Conservation (phyloP, 768 basidiomycete species). For the Serendipita sp. region DNA sequence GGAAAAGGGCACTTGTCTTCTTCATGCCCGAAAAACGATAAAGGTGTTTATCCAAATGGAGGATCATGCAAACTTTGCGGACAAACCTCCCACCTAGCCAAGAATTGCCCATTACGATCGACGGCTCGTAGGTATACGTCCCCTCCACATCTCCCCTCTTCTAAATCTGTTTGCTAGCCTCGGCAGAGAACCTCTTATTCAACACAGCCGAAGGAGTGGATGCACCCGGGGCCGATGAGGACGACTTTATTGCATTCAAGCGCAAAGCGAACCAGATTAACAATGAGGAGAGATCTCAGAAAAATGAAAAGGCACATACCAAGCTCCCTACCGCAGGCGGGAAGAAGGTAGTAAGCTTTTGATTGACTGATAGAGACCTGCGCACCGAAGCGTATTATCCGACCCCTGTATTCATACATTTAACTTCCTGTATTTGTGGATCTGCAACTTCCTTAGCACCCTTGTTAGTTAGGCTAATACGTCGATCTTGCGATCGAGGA, state of each 20-base stretch:
- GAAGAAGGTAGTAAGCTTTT: slow-evolving; percentile 10
- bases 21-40: slow-evolving; percentile 64
- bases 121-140: background rate
- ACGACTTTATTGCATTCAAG: slow-evolving; percentile 78
- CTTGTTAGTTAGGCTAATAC: no score
- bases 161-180: background rate
- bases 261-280: slow-evolving; percentile 45
- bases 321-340: slow-evolving; percentile 5
- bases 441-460: no score
- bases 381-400: no score
- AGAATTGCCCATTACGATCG: slow-evolving; percentile 51
- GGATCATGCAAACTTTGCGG: slow-evolving; percentile 83
- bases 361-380: no score
- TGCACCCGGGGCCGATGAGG: slow-evolving; percentile 75
- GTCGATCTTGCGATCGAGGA: no score
- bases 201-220: background rate
- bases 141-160: background rate
- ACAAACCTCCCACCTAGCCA: slow-evolving; percentile 70
- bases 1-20: slow-evolving; percentile 73
- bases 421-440: no score
- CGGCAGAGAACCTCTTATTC: background rate
- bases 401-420: no score
- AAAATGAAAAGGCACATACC: background rate
- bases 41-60: slow-evolving; percentile 80
- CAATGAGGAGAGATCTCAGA: slow-evolving; percentile 30